Conservation (phyloP, 2,329 filamentous ascomycete genomes). For the Colletotrichum spinosum region DNA sequence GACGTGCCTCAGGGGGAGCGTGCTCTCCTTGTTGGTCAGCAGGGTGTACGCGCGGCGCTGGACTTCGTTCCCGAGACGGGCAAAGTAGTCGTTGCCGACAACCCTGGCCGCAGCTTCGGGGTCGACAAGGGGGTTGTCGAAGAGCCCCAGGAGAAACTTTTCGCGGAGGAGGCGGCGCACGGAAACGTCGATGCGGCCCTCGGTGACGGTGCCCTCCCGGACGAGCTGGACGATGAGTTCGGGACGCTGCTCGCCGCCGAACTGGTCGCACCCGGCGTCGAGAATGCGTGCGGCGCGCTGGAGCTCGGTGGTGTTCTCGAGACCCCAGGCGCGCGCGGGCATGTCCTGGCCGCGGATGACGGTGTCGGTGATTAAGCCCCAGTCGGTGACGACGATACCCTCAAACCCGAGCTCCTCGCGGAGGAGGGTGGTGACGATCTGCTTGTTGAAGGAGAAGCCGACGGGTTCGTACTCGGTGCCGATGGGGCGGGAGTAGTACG, state of each 20-base stretch:
- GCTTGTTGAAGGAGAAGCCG: conserved; percentile 63
- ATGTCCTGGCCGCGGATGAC: conserved; percentile 56
- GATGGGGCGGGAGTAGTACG: conserved; percentile 61
- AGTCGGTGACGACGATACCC: conserved; percentile 64
- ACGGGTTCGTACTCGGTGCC: conserved; percentile 59
- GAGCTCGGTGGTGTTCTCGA: conserved; percentile 56
- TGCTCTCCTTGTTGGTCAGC: conserved; percentile 41
- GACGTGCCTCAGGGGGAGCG: conserved; percentile 39
- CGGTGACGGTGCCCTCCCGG: conserved; percentile 51
- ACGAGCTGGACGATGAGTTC: conserved; percentile 63
- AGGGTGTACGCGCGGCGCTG: conserved; percentile 45
- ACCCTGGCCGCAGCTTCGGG: conserved; percentile 51
- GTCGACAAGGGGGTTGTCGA: conserved; percentile 63
- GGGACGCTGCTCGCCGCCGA: conserved; percentile 61
- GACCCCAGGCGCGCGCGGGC: conserved; percentile 62
- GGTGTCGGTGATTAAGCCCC: conserved; percentile 62
- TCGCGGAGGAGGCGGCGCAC: conserved; percentile 59
- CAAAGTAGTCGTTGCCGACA: conserved; percentile 59
- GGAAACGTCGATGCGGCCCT: conserved; percentile 58
- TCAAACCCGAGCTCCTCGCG: conserved; percentile 60
- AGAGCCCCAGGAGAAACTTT: conserved; percentile 64
- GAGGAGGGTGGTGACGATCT: conserved; percentile 61
- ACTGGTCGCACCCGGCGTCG: conserved; percentile 63
- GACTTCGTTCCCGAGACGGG: conserved; percentile 38
- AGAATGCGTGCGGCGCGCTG: conserved; percentile 57